Base-by-base conservation (phyloP, 345 rosid genomes). In the Lenwebbia sp. region DNA sequence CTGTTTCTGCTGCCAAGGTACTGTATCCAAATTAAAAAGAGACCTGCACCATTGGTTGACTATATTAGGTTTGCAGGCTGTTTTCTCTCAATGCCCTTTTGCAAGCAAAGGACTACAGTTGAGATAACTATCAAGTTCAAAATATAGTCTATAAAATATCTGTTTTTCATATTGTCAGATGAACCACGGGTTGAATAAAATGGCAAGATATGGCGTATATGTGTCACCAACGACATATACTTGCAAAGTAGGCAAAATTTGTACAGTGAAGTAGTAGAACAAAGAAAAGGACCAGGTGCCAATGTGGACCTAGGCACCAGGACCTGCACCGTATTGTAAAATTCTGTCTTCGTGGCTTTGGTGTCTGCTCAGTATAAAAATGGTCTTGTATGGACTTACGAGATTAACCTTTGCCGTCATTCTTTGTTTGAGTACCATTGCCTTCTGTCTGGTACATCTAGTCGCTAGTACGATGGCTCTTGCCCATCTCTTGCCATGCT, bases 1-100 rank as follows among this genome's bases (percentile, higher is more conserved):
- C 98, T 83, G 95, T 96, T 78, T 94, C 99, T 87, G 98, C 99
- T 5, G 99, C 99, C 83, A 92, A 90, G 99, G 99, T 96, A 87
- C 90, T 75, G 30, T 83, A 85, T 83, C 84, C 62, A 30, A 3
- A 54, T 54, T 86, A 52, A 74, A 84, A 13, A 30, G 84, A 75
- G 2, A 65, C 23, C 0, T 3, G 6, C 44, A 30, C 6, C 44
- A 17, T 65, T 82, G 41, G 52, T 51, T 82, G 84, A 65, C 12
- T 65, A 30, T 17, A 30, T 65, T 1, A 30, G 44, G 40, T 65
- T 65, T 3, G 76, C 13, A 30, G 2, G 23, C 6, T 65, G 44
- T 65, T 62, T 30, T 62, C 76, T 62, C 76, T 30, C 12, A 17
- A 62, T 62, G 6, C 76, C 23, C 22, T 62, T 62, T 30, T 62